Conservation (phyloP, 2,329 filamentous ascomycete species). For the Meredithiella fracta region DNA sequence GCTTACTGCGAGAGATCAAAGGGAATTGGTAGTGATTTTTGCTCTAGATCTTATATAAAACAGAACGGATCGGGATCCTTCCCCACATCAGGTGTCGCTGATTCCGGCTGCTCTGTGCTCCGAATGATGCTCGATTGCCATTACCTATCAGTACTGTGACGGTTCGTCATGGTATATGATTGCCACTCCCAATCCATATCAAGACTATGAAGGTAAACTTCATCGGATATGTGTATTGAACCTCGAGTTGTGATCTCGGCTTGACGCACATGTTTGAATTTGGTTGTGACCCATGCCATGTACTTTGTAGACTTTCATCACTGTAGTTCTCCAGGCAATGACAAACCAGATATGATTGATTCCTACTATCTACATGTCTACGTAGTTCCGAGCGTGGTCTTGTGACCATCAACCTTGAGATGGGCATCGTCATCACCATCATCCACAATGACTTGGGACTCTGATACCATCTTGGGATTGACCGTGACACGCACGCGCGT, state of each 20-base stretch:
- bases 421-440: conserved; percentile 9
- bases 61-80: conserved; percentile 39
- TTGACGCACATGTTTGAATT: no score
- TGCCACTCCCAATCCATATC: background rate
- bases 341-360: no score
- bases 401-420: conserved; percentile 13
- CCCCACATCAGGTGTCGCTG: conserved; percentile 72
- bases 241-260: background rate
- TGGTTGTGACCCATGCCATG: no score
- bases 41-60: conserved; percentile 35
- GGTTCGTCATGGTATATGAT: conserved; percentile 1
- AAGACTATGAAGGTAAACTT: conserved; percentile 1
- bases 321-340: no score
- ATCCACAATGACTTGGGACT: background rate
- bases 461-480: conserved; percentile 14
- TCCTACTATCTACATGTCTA: background rate
- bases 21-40: conserved; percentile 35
- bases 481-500: conserved; percentile 16
- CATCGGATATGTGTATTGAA: background rate
- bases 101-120: conserved; percentile 41
- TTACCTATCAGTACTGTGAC: conserved; percentile 19
- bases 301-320: background rate
- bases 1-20: conserved; percentile 35
- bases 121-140: conserved; percentile 92
- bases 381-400: conserved; percentile 3